Percentiles rank a stretch among this genome's conserved stretches.
These are phyloP conservation scores for Candida cerambycidarum DNA, from an alignment of 805 yeast species.

Conservation along the genomic window DNA sequence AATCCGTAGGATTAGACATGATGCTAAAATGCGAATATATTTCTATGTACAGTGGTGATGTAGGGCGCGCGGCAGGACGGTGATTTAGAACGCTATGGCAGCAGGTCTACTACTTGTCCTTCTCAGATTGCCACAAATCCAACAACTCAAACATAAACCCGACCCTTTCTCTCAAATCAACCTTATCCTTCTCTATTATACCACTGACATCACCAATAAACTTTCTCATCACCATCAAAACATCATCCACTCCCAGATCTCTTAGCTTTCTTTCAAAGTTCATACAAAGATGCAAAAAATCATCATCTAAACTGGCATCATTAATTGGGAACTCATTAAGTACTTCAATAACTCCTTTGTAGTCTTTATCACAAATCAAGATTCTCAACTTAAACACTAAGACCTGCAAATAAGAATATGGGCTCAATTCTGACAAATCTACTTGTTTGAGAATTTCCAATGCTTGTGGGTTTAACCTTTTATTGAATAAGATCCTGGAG, in stretches of 20 bases:
- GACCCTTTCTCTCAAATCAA: conserved; percentile 20
- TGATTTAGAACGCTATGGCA: no score
- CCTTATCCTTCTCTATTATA: conserved; percentile 32
- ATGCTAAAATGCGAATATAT: conserved; percentile 1
- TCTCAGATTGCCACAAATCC: no score
- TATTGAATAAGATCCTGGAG: conserved; percentile 31
- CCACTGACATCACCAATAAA: conserved; percentile 36
- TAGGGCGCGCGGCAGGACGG: no score
- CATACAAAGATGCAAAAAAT: conserved; percentile 31
- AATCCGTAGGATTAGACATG: conserved; percentile 5
- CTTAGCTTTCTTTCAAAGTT: conserved; percentile 26
- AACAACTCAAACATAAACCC: no score
- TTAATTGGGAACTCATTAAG: conserved; percentile 34
- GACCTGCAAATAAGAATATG: conserved; percentile 24
- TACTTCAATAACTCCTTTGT: conserved; percentile 16
- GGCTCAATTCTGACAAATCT: conserved; percentile 27
- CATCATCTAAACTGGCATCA: conserved; percentile 31
- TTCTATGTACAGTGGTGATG: conserved; percentile 7
- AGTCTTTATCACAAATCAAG: conserved; percentile 20
- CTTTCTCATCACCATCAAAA: conserved; percentile 12
- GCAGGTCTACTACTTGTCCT: no score
- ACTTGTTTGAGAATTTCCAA: conserved; percentile 19
- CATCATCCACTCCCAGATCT: background rate
- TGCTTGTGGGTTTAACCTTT: conserved; percentile 24
- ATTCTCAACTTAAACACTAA: conserved; percentile 28